Percentiles rank a stretch among this genome's conserved stretches.
These are phyloP conservation scores for Thermothielavioides terrestris DNA, from an alignment of 495 filamentous ascomycete species.

Conservation along the genomic window DNA sequence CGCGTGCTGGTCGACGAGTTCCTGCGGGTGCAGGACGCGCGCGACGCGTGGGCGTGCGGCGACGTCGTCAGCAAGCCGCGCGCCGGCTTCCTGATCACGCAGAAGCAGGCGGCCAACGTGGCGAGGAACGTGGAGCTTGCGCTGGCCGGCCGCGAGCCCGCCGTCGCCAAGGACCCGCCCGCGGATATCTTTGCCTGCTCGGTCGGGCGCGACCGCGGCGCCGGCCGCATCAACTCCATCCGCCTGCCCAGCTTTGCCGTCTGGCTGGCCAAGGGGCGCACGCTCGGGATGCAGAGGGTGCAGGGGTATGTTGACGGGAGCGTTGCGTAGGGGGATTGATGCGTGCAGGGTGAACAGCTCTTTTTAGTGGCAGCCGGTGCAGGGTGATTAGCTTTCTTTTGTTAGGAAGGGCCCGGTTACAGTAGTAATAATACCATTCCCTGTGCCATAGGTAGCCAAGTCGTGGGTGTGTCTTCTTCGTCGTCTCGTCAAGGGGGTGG, in stretches of 20 bases:
- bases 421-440: background rate
- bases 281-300: conserved; percentile 27
- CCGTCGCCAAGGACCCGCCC: conserved; percentile 32
- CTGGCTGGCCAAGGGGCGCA: conserved; percentile 36
- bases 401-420: too few relatives aligned
- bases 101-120: conserved; percentile 40
- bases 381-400: background rate
- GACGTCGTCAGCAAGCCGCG: conserved; percentile 42
- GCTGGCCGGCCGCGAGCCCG: conserved; percentile 26
- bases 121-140: conserved; percentile 37
- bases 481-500: background rate
- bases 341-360: background rate
- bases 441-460: too few relatives aligned
- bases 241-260: conserved; percentile 34
- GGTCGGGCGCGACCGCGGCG: conserved; percentile 33
- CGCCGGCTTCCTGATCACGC: conserved; percentile 37
- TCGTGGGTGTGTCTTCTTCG: background rate
- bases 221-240: conserved; percentile 30
- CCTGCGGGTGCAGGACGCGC: conserved; percentile 38
- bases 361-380: background rate
- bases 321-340: conserved; percentile 20
- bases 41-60: conserved; percentile 46
- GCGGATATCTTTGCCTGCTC: conserved; percentile 34
- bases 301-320: conserved; percentile 32
- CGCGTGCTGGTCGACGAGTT: conserved; percentile 50